Evolutionary conservation across 1,284 basidiomycete species (phyloP), one percentile per base, ranked within the genome.

Genomic region (Tilletia caries): DNA sequence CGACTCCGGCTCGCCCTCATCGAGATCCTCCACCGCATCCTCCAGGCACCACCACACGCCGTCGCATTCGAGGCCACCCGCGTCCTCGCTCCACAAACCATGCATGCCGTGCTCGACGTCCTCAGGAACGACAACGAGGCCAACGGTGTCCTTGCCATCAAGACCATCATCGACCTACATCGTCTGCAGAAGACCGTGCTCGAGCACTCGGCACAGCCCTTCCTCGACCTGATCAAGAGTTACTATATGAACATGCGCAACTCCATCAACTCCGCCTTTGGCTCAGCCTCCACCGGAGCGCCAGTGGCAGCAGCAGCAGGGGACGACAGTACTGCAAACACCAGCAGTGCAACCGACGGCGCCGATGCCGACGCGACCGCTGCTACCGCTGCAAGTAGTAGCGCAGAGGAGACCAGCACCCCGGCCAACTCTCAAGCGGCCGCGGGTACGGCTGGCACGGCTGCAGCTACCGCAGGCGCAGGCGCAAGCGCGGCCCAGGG

Each of bases 81-180:
- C 18, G 58, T 62, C 0, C 58, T 62, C 32, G 58, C 58, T 37
- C 58, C 58, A 33, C 89, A 87, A 20, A 88, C 98, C 64, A 91
- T 92, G 83, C 87, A 76, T 66, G 82, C 87, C 62, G 86, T 97
- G 88, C 87, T 98, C 67, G 87, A 91, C 75, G 86, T 95, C 52
- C 87, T 98, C 52, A 90, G 91, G 64, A 86, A 89, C 73, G 97
- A 99, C 86, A 98, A 96, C 81, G 96, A 99, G 85, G 96, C 99
- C 80, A 96, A 95, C 80, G 96, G 92, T 1, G 88, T 91, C 37
- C 88, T 91, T 2, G 92, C 91, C 68, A 92, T 95, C 87, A 98
- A 98, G 85, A 91, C 91, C 70, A 88, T 96, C 78, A 90, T 94
- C 72, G 96, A 99, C 84, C 77, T 87, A 69, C 83, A 84, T 74